Base-by-base conservation (phyloP, 805 yeast species). In the Nakazawaea pomicola region DNA sequence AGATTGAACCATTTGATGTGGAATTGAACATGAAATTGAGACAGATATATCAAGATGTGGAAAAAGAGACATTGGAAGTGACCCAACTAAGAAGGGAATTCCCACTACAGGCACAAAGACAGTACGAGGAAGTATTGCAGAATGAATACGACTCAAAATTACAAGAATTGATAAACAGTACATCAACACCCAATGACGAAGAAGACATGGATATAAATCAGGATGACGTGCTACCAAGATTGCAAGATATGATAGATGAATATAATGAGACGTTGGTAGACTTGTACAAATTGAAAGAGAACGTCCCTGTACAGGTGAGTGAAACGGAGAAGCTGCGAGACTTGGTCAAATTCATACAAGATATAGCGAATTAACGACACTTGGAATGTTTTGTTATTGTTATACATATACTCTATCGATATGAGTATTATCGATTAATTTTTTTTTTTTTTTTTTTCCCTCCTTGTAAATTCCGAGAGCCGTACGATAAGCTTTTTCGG, bases 1-100 rank as follows among this genome's bases (percentile, higher is more conserved):
- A 71, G 43, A 69, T 78, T 7, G 93, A 82, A 54, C 88, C 90
- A 1, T 83, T 82, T 57, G 91, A 86, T 53, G 60, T 72, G 29
- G 78, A 71, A 15, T 58, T 83, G 44, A 81, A 83, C 56, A 79
- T 74, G 43, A 56, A 67, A 41, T 70, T 85, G 21, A 64, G 91
- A 35, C 65, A 69, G 36, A 50, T 75, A 36, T 74, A 83, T 46
- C 68, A 69, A 36, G 67, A 71, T 29, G 80, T 84, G 44, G 95
- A 86, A 48, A 71, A 68, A 36, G 75, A 74, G 46, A 76, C 87
- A 0, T 70, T 77, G 1, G 70, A 66, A 42, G 72, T 81, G 14
- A 72, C 86, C 0, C 64, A 65, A 17, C 57, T 80, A 40, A 62
- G 93, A 37, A 65, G 76, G 37, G 67, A 67, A 15, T 63, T 73